A percentile compares a stretch with the other conserved stretches of the same genome.
phyloP scores from a whole-genome alignment of 2,329 filamentous ascomycete species.

The Nemania sp. region DNA sequence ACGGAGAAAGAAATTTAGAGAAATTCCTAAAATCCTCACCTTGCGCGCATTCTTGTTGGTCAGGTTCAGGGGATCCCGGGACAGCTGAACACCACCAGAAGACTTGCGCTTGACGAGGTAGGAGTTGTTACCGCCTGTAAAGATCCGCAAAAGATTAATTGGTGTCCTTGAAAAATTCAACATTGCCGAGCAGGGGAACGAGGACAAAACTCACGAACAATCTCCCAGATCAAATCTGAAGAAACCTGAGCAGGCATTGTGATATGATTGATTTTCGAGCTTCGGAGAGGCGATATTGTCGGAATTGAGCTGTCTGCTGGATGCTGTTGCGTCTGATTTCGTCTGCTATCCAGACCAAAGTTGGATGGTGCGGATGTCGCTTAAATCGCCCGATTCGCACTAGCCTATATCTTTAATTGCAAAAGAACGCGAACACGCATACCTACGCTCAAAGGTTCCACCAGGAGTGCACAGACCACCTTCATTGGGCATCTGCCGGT shows the following conservation, averaged over 20 bases:
- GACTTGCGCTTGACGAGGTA: slow-evolving; percentile 89
- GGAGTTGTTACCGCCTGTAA: slow-evolving; percentile 79
- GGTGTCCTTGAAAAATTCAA: not conserved
- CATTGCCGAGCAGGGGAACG: not conserved
- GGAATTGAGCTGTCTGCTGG: slow-evolving; percentile 21
- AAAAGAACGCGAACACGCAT: slow-evolving; percentile 11
- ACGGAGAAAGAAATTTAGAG: too few species aligned
- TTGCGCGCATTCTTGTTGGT: slow-evolving; percentile 90
- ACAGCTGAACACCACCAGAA: slow-evolving; percentile 84
- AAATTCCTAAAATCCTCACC: slow-evolving; percentile 51
- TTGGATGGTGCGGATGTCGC: slow-evolving; percentile 39
- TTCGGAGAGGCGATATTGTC: slow-evolving; percentile 21
- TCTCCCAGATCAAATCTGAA: slow-evolving; percentile 90
- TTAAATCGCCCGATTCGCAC: slow-evolving; percentile 37
- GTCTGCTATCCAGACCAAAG: slow-evolving; percentile 25
- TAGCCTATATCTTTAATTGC: slow-evolving; percentile 27
- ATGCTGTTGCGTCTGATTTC: slow-evolving; percentile 33
- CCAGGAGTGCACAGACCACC: slow-evolving; percentile 6
- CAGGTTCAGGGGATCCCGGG: slow-evolving; percentile 91
- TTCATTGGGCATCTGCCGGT: not conserved
- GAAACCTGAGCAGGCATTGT: slow-evolving; percentile 76
- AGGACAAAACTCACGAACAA: slow-evolving; percentile 74
- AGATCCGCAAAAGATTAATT: slow-evolving; percentile 30
- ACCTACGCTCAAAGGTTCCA: too few species aligned
- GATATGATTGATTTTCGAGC: slow-evolving; percentile 42